Conservation (phyloP, 805 yeast species). For the Ascoidea tarda region DNA sequence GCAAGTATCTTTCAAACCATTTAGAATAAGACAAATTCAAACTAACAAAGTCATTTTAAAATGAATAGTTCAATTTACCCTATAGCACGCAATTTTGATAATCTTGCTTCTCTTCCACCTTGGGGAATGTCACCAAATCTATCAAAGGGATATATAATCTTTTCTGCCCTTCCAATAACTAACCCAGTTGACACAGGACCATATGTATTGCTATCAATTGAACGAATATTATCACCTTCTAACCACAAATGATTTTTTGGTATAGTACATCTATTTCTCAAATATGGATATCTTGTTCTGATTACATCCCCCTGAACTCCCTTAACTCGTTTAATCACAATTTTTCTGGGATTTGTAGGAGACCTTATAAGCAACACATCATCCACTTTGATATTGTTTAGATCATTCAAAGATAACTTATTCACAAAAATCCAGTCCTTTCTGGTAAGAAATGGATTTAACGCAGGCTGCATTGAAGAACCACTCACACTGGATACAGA, state of each 20-base stretch:
- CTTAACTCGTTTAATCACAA: constrained; percentile 69
- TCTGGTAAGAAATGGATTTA: constrained; percentile 49
- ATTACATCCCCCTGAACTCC: constrained; percentile 65
- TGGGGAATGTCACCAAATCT: neutral
- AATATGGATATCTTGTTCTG: constrained; percentile 49
- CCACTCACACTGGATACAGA: constrained; percentile 28
- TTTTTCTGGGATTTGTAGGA: constrained; percentile 64
- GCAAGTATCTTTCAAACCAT: too few species aligned
- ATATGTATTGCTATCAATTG: constrained; percentile 74
- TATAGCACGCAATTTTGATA: neutral
- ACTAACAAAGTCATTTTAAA: too few species aligned
- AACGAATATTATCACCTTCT: constrained; percentile 82
- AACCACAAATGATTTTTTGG: constrained; percentile 87
- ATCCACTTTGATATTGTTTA: constrained; percentile 34
- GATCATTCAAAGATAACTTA: constrained; percentile 41
- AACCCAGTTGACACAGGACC: constrained; percentile 82
- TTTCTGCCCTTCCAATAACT: constrained; percentile 61
- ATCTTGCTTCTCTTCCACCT: constrained; percentile 2
- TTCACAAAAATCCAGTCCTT: constrained; percentile 44
- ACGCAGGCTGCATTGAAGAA: constrained; percentile 76
- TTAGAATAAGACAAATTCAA: too few species aligned
- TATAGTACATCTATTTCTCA: constrained; percentile 41
- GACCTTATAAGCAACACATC: constrained; percentile 71
- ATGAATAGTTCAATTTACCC: too few species aligned
- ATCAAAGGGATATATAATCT: constrained; percentile 24